These are phyloP conservation scores for Thelonectria blattea DNA, from an alignment of 2,329 filamentous ascomycete species.

Conservation along the genomic window DNA sequence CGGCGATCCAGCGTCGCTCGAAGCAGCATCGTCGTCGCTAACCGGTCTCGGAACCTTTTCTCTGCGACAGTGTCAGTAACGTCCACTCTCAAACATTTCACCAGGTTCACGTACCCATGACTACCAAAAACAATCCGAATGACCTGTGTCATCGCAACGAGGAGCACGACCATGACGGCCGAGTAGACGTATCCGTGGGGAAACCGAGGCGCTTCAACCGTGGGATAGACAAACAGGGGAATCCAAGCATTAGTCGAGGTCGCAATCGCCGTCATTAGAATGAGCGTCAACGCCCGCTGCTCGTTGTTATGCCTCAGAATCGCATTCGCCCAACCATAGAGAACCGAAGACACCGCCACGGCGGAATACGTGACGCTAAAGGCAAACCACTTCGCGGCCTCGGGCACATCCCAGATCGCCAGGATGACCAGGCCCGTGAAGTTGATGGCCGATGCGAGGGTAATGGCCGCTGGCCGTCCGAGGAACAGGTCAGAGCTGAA, in stretches of 20 bases:
- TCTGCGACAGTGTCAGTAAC: constrained; percentile 1
- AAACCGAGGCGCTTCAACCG: constrained; percentile 25
- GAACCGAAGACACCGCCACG: constrained; percentile 26
- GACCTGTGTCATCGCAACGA: constrained; percentile 26
- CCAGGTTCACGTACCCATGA: constrained; percentile 14
- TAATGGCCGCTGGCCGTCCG: constrained; percentile 25
- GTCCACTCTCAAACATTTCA: background rate
- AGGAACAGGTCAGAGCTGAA: constrained; percentile 34
- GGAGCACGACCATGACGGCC: constrained; percentile 20
- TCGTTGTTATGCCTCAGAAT: constrained; percentile 27
- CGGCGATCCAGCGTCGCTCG: background rate
- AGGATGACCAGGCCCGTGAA: constrained; percentile 27
- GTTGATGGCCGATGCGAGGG: constrained; percentile 25
- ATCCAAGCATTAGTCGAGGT: constrained; percentile 28
- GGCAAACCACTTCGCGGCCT: constrained; percentile 29
- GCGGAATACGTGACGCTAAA: constrained; percentile 27
- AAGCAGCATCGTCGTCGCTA: background rate
- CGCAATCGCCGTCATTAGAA: constrained; percentile 28
- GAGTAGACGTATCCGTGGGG: constrained; percentile 28
- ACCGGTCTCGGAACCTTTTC: constrained; percentile 12
- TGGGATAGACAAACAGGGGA: constrained; percentile 25
- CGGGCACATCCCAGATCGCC: constrained; percentile 25
- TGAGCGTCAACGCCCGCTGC: constrained; percentile 24
- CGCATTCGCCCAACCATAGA: constrained; percentile 29
- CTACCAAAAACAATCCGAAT: constrained; percentile 25